Percentiles rank a stretch among this genome's conserved stretches.
These are phyloP conservation scores for Paramecium sexaurelia DNA, from an alignment of 73 alveolate species.

Conservation along the genomic window DNA sequence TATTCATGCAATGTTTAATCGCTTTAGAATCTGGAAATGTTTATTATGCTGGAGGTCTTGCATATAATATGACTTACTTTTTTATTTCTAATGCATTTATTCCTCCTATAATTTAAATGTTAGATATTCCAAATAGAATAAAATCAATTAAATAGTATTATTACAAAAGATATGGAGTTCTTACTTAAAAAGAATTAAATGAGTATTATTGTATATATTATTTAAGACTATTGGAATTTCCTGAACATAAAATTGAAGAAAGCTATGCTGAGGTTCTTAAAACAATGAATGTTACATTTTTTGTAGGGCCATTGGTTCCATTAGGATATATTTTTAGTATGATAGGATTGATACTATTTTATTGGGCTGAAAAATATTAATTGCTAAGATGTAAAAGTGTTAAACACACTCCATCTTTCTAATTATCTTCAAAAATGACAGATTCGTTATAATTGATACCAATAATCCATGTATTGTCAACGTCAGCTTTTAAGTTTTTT, in stretches of 20 bases:
- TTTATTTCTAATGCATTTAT: conserved; percentile 1
- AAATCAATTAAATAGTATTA: conserved; percentile 9
- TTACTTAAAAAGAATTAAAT: conserved; percentile 37
- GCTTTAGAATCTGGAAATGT: conserved; percentile 36
- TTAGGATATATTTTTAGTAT: conserved; percentile 55
- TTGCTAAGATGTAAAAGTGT: conserved; percentile 53
- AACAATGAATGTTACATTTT: conserved; percentile 56
- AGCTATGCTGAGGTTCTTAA: conserved; percentile 62
- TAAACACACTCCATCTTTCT: conserved; percentile 16
- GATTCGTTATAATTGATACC: conserved; percentile 25
- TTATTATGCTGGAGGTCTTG: conserved; percentile 52
- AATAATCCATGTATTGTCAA: neutral
- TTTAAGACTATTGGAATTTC: conserved; percentile 9
- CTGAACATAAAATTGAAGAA: conserved; percentile 61
- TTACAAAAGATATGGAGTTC: neutral
- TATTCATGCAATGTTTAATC: conserved; percentile 36
- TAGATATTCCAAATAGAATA: neutral
- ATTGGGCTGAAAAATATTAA: conserved; percentile 53
- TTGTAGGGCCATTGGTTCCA: conserved; percentile 52
- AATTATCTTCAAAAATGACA: conserved; percentile 58
- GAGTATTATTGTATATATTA: neutral
- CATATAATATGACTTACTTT: conserved; percentile 50
- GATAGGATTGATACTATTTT: conserved; percentile 48
- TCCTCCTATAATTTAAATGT: neutral
- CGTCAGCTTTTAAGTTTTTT: conserved; percentile 13